These are phyloP conservation scores for Croton laevigatus DNA, from an alignment of 441 rosid species.

Conservation along the genomic window DNA sequence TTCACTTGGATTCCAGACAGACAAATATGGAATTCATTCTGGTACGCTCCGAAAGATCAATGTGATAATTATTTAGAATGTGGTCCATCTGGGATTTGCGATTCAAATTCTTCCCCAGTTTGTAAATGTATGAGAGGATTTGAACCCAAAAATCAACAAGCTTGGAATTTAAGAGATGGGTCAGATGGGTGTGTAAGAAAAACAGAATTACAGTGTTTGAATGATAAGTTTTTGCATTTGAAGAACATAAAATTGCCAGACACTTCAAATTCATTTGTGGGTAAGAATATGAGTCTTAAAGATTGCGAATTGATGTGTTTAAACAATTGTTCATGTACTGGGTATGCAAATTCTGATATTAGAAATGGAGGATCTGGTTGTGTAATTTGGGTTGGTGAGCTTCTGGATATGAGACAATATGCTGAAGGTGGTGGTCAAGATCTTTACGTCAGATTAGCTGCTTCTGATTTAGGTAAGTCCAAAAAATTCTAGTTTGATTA, in stretches of 20 bases:
- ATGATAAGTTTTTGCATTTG: slow-evolving; percentile 52
- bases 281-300: slow-evolving; percentile 37
- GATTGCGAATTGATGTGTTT: slow-evolving; percentile 53
- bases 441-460: slow-evolving; percentile 39
- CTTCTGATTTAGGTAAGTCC: slow-evolving; percentile 40
- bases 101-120: slow-evolving; percentile 62
- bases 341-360: slow-evolving; percentile 54
- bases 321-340: slow-evolving; percentile 65
- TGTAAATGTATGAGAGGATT: slow-evolving; percentile 69
- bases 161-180: slow-evolving; percentile 66
- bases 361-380: slow-evolving; percentile 55
- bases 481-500: not conserved
- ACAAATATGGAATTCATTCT: slow-evolving; percentile 51
- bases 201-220: slow-evolving; percentile 40
- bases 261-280: slow-evolving; percentile 38
- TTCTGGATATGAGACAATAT: slow-evolving; percentile 35
- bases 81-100: slow-evolving; percentile 62
- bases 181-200: slow-evolving; percentile 63
- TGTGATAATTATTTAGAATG: slow-evolving; percentile 58
- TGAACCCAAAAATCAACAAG: slow-evolving; percentile 46
- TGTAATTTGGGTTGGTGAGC: slow-evolving; percentile 46
- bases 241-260: slow-evolving; percentile 68
- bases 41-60: slow-evolving; percentile 82
- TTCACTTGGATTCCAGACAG: slow-evolving; percentile 55
- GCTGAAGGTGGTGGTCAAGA: slow-evolving; percentile 36